Evolutionary conservation across 768 basidiomycete species (phyloP).

Genomic region (Mycena alexandri): DNA sequence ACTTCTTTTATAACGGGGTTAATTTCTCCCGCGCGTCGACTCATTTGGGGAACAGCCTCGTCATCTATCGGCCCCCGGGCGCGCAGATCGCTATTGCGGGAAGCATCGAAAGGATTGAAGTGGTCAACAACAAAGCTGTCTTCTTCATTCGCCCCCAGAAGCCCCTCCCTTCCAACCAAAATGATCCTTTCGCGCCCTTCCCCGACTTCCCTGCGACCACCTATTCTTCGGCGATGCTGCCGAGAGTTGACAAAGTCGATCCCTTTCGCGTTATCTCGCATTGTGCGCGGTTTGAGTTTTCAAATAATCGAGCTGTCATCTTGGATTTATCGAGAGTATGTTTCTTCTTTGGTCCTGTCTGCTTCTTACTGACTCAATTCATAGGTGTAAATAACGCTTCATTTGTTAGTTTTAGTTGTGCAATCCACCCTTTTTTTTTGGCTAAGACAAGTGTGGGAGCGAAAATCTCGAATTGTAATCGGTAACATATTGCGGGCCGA

Average conservation of each 20-base stretch:
- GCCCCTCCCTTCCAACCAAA: not conserved
- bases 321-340: conserved; percentile 15
- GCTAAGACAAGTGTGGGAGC: no score
- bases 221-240: conserved; percentile 17
- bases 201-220: conserved; percentile 17
- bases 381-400: no score
- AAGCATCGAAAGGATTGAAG: conserved; percentile 16
- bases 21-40: conserved; percentile 23
- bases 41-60: conserved; percentile 25
- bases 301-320: conserved; percentile 5
- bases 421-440: no score
- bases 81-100: not conserved
- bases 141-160: conserved; percentile 11
- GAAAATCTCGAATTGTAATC: no score
- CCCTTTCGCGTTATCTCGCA: conserved; percentile 1
- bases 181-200: conserved; percentile 25
- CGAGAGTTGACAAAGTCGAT: not conserved
- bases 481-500: no score
- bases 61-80: conserved; percentile 5
- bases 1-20: conserved; percentile 1
- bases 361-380: no score
- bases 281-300: conserved; percentile 21
- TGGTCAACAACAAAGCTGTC: not conserved
- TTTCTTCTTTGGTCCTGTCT: no score
- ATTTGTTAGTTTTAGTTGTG: no score